Evolutionary conservation across 176 grass and related monocot species (phyloP).

Genomic region (Eragrostis curvula): DNA sequence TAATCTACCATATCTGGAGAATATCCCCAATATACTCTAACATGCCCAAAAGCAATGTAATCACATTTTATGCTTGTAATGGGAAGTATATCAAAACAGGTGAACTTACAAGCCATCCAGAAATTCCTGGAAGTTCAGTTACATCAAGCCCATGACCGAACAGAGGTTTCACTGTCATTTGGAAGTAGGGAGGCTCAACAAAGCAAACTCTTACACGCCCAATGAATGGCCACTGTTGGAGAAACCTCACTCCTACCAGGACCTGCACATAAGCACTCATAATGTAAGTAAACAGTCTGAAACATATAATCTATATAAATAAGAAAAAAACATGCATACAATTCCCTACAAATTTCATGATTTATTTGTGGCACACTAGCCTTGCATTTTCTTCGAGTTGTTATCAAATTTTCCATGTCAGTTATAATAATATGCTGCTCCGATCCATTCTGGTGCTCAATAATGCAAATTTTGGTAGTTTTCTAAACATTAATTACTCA

Average conservation of each 20-base stretch:
- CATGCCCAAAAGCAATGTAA: conserved; percentile 18
- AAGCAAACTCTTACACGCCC: conserved; percentile 91
- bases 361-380: neutral
- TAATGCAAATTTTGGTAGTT: neutral
- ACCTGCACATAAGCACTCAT: conserved; percentile 55
- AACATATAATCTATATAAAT: neutral
- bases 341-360: neutral
- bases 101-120: conserved; percentile 92
- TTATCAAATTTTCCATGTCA: neutral
- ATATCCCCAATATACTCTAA: too few relatives aligned
- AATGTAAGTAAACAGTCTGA: neutral
- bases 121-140: conserved; percentile 95
- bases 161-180: conserved; percentile 96
- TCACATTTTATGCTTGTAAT: conserved; percentile 7
- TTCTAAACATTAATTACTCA: neutral
- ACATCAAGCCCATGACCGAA: conserved; percentile 92
- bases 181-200: conserved; percentile 95
- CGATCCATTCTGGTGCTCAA: neutral
- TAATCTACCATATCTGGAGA: too few relatives aligned
- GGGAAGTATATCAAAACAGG: neutral
- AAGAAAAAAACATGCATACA: neutral
- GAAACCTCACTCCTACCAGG: conserved; percentile 90
- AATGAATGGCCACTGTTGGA: conserved; percentile 87
- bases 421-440: conserved; percentile 4
- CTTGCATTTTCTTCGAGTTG: conserved; percentile 6